Base-by-base conservation (phyloP, 2,329 filamentous ascomycete genomes). In the Nemania serpens region DNA sequence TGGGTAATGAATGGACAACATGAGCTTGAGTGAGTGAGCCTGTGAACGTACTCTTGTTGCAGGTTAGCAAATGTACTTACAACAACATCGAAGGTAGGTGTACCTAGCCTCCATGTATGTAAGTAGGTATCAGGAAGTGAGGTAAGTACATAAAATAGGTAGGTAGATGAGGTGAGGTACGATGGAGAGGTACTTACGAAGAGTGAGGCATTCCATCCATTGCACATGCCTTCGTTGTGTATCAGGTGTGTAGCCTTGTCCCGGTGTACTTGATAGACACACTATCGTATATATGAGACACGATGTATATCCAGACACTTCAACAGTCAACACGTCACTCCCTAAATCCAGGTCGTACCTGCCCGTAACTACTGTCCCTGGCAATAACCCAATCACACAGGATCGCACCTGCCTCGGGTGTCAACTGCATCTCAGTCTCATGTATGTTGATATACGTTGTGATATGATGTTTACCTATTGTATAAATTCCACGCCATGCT, bases 281-380 rank as follows among this genome's bases (percentile, higher is more conserved):
- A 29, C 25, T 29, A 29, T 29, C 25, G 7, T 29, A 29, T 29
- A 29, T 29, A 29, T 29, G 25, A 29, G 25, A 29, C 25, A 29
- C 25, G 7, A 29, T 22, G 47, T 33, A 58, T 20, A 22, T 17
- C 11, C n/a, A 39, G 15, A 22, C 55, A 50, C 20, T 18, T 37
- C 9, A 37, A 13, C 47, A 37, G 36, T 36, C 48, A 51, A 42
- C 47, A 50, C 33, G 51, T 62, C 45, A 37, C 58, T 42, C 20
- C 46, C 25, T 5, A 47, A 39, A n/a, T n/a, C n/a, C n/a, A n/a
- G n/a, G n/a, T 18, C 25, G 45, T 60, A 48, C 59, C 49, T 62
- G 25, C 53, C 43, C 33, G 42, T 22, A 51, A 17, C 43, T 59
- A 54, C n/a, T 17, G n/a, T 22, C 17, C 25, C 13, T 25, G 33